Conservation (phyloP, 345 rosid species). For the Populus nigra region DNA sequence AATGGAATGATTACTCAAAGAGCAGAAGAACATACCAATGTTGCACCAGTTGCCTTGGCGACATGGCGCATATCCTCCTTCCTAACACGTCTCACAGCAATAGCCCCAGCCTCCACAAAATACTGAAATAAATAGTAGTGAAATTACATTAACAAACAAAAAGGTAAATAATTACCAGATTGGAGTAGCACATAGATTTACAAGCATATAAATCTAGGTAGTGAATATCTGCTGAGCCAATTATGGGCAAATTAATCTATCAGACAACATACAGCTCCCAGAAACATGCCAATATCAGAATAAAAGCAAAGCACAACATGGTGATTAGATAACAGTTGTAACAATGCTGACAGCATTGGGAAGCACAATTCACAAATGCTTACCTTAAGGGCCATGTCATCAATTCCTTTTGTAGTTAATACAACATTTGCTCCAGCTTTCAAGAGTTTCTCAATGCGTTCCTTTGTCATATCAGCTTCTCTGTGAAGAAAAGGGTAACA, state of each 20-base stretch:
- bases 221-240: background rate
- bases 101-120: slow-evolving; percentile 94
- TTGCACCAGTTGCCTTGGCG: slow-evolving; percentile 98
- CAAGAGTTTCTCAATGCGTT: slow-evolving; percentile 85
- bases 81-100: slow-evolving; percentile 94
- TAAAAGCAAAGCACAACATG: background rate
- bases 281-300: background rate
- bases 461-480: slow-evolving; percentile 96
- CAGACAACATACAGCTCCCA: background rate
- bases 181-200: background rate
- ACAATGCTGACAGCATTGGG: background rate
- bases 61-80: slow-evolving; percentile 98
- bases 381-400: slow-evolving; percentile 98
- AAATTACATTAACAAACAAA: background rate
- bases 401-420: slow-evolving; percentile 93
- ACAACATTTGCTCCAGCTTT: slow-evolving; percentile 98
- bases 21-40: slow-evolving; percentile 48
- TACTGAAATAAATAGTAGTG: slow-evolving; percentile 46
- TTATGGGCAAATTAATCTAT: background rate
- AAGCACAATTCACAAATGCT: slow-evolving; percentile 4
- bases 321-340: background rate
- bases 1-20: slow-evolving; percentile 1
- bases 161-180: background rate
- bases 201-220: background rate
- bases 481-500: slow-evolving; percentile 41